Base-by-base conservation (phyloP, 495 filamentous ascomycete genomes). In the Daldinia loculata region DNA sequence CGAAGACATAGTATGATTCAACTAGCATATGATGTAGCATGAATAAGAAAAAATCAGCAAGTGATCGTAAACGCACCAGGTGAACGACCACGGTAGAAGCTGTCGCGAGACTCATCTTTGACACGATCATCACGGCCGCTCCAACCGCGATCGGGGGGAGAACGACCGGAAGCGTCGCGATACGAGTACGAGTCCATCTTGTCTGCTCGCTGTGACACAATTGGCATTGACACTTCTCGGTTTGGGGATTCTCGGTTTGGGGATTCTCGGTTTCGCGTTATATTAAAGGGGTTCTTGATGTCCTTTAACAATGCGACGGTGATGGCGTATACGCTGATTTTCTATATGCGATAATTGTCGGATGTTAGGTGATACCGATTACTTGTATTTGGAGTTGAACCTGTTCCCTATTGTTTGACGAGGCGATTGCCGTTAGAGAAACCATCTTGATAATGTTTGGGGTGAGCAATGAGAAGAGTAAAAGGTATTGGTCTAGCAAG, bases 51-150 rank as follows among this genome's bases (percentile, higher is more conserved):
- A 55, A 58, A 65, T 55, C 34, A 53, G 69, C 61, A 60, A 69
- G 34, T 59, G 61, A 56, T 66, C 73, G 48, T 51, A 22, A 63
- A 85, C 84, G 75, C 77, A 87, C 85, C 85, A 70, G 86, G 85
- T 66, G 85, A 87, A 73, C 86, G 80, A 61, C 81, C 82, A 58
- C 85, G 86, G 69, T 87, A 87, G 62, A 85, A 86, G 59, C 50
- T 81, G 67, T 86, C 84, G 6, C 77, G 75, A 67, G 82, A 71
- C 12, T 87, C 85, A 12, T 88, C 85, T 66, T 81, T 83, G 12
- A 61, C 63, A 53, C 84, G 78, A 17, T 87, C 85, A 32, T 85
- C 84, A 38, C 85, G 83, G 67, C 80, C 72, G 61, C 75, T 76
- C 84, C 85, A 88, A 43, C 68, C 75, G 38, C 84, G 81, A 55